phyloP scores from a whole-genome alignment of 2,329 filamentous ascomycete genomes.

The Chaetomiaceae sp. region DNA sequence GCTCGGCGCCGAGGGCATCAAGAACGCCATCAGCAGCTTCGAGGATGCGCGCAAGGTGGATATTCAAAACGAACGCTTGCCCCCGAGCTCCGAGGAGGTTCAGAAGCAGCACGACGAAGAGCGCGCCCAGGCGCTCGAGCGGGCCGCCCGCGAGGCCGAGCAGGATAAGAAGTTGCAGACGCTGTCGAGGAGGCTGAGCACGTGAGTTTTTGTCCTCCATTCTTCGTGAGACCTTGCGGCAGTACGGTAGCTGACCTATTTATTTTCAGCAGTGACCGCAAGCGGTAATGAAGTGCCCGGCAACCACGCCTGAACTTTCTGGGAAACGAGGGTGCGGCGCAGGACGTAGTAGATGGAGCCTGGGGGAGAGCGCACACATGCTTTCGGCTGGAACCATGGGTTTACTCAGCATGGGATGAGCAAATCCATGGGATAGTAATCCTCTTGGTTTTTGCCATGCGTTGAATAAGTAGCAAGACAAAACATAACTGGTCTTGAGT shows the following conservation, averaged over 20 bases:
- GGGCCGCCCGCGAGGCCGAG: constrained; percentile 81
- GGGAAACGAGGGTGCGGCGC: background rate
- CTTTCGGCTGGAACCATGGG: background rate
- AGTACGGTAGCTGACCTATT: background rate
- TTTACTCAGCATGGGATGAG: background rate
- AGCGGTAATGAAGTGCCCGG: constrained; percentile 11
- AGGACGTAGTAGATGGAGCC: background rate
- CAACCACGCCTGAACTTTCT: background rate
- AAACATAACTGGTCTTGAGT: constrained; percentile 6
- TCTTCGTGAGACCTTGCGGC: background rate
- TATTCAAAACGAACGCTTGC: constrained; percentile 90
- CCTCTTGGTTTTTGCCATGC: constrained; percentile 1
- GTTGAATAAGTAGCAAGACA: constrained; percentile 9
- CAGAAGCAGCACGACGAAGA: constrained; percentile 76
- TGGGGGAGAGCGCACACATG: background rate
- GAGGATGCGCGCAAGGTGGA: constrained; percentile 97
- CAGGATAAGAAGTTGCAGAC: constrained; percentile 85
- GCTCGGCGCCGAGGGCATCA: constrained; percentile 96
- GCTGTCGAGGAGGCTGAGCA: constrained; percentile 88
- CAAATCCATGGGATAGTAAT: background rate
- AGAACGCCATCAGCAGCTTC: constrained; percentile 94
- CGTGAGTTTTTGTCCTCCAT: constrained; percentile 57
- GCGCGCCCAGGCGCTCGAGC: constrained; percentile 74
- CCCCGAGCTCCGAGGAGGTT: constrained; percentile 89
- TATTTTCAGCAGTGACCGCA: constrained; percentile 16